Base-by-base conservation (phyloP, 2,329 filamentous ascomycete genomes). In the Fusarium pilosicola region DNA sequence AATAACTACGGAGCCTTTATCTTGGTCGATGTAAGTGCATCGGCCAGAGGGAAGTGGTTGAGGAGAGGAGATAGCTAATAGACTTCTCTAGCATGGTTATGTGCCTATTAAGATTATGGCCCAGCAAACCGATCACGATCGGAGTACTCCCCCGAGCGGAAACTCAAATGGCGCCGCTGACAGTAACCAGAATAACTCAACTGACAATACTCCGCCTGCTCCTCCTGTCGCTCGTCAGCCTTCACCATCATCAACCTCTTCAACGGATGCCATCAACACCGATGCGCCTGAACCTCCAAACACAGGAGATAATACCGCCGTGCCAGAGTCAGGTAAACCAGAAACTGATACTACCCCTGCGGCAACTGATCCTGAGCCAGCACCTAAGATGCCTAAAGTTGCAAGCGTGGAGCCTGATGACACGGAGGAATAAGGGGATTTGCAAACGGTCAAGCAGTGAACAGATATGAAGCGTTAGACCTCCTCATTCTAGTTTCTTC, bases 1-100 rank as follows among this genome's bases (percentile, higher is more conserved):
- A 58, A 65, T 12, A 61, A 52, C 2, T 61, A 69, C 14, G 74
- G 75, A 6, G 77, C 71, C 5, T 75, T 80, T 54, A 60, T 81
- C 36, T 58, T 72, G 28, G 77, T 80, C 22, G 71, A 79, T 56
- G 65, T 76, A 30, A 71, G 71, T 52, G 45, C 55, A 49, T 38
- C 42, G 15, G 22, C 24, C 14, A 14, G 30, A 58, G 18, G 42
- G 24, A 38, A 51, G 32, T 49, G 12, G 18, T 39, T 26, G 13
- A 22, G 48, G 32, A 48, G 41, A 30, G 26, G 18, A 68, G 20
- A 24, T 38, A 48, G 46, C 58, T 62, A n/a, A 64, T 38, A 26
- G 18, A 54, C 15, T n/a, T 34, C n/a, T 52, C 26, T 39, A 68
- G 63, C 58, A 54, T 46, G 69, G 45, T 41, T 62, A 59, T 52